Evolutionary conservation across 257 asterid genomes (phyloP).

Genomic region (Prunella vulgaris): DNA sequence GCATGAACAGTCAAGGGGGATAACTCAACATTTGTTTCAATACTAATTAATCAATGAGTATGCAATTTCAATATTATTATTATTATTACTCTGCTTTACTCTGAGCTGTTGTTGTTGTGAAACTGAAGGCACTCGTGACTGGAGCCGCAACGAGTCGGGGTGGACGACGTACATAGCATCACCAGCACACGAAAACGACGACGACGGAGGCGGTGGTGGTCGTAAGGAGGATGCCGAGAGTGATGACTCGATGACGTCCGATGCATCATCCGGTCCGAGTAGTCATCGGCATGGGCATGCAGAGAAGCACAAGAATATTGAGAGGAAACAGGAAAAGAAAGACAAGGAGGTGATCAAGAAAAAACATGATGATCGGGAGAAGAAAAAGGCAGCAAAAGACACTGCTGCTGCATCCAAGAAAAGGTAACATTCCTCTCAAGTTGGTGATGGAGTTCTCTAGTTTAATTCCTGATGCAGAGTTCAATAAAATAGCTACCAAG

Average conservation of each 20-base stretch:
- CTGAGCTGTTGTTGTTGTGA: slow-evolving; percentile 36
- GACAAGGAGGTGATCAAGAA: slow-evolving; percentile 18
- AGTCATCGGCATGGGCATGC: slow-evolving; percentile 12
- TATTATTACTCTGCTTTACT: background rate
- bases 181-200: slow-evolving; percentile 22
- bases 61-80: background rate
- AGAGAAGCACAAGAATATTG: slow-evolving; percentile 18
- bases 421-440: slow-evolving; percentile 14
- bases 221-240: slow-evolving; percentile 29
- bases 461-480: background rate
- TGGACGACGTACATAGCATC: slow-evolving; percentile 76
- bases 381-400: slow-evolving; percentile 38
- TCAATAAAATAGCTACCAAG: background rate
- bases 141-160: slow-evolving; percentile 79
- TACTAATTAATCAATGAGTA: slow-evolving; percentile 7
- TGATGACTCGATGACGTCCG: slow-evolving; percentile 88
- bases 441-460: background rate
- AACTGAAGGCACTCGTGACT: slow-evolving; percentile 36
- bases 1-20: slow-evolving; percentile 17
- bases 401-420: slow-evolving; percentile 30
- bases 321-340: slow-evolving; percentile 20
- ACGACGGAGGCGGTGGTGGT: slow-evolving; percentile 14
- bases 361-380: slow-evolving; percentile 18
- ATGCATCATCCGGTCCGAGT: slow-evolving; percentile 83
- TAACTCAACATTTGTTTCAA: slow-evolving; percentile 1